A percentile compares a stretch with the other conserved stretches of the same genome.
Evolutionary conservation across 768 basidiomycete species (phyloP).

Genomic region (Tylopilus balloui): DNA sequence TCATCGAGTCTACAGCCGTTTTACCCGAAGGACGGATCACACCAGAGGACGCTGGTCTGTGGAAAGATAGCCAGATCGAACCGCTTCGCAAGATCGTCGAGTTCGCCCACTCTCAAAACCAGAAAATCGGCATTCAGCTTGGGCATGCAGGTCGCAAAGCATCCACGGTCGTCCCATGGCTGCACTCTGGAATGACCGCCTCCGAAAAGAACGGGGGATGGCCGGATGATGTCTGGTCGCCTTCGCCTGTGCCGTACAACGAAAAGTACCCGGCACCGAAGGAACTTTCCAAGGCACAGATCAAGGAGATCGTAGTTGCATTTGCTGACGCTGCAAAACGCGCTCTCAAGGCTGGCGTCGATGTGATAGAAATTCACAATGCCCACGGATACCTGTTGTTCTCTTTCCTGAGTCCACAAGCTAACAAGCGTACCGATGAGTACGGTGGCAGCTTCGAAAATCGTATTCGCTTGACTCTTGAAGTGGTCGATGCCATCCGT

Average conservation of each 20-base stretch:
- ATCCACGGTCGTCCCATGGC: constrained; percentile 59
- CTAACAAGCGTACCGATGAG: constrained; percentile 61
- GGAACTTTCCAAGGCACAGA: constrained; percentile 52
- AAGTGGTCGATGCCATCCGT: constrained; percentile 62
- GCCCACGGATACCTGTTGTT: constrained; percentile 61
- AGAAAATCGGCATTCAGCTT: constrained; percentile 71
- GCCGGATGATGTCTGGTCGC: constrained; percentile 52
- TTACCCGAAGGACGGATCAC: constrained; percentile 58
- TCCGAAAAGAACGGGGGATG: constrained; percentile 43
- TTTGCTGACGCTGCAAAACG: constrained; percentile 50
- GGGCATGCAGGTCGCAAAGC: constrained; percentile 78
- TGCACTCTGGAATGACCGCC: constrained; percentile 36
- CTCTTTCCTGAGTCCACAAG: constrained; percentile 53
- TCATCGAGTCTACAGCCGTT: constrained; percentile 68
- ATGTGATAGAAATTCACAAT: constrained; percentile 56
- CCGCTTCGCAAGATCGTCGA: constrained; percentile 50
- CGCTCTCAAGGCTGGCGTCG: constrained; percentile 56
- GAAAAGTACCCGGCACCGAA: constrained; percentile 48
- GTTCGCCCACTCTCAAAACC: constrained; percentile 67
- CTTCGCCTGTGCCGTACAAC: constrained; percentile 46
- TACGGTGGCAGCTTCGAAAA: constrained; percentile 75
- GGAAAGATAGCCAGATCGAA: constrained; percentile 55
- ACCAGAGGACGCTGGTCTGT: constrained; percentile 60
- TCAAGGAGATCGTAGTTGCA: constrained; percentile 51
- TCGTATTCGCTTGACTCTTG: constrained; percentile 54